Percentiles rank a stretch among this genome's conserved stretches.
Conservation (phyloP, 1,284 basidiomycete genomes). For the Salmacisia buchloeana region DNA sequence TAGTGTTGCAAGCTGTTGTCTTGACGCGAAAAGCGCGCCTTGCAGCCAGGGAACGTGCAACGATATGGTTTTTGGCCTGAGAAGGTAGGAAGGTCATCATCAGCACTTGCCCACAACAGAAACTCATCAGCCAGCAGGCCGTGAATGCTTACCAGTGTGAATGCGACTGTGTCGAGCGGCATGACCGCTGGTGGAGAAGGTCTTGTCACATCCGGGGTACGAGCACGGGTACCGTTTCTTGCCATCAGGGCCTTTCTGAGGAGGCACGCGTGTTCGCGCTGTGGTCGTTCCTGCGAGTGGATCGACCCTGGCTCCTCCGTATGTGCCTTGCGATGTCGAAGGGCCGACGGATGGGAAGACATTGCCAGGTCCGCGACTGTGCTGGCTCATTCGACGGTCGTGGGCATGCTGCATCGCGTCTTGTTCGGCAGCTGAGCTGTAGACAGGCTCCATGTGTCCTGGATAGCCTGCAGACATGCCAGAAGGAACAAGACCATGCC, state of each 20-base stretch:
- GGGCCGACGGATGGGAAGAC: too few relatives aligned
- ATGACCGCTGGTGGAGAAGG: conserved; percentile 76
- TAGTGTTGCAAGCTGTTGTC: conserved; percentile 50
- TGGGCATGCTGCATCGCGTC: too few relatives aligned
- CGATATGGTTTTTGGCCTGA: conserved; percentile 41
- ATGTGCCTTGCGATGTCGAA: too few relatives aligned
- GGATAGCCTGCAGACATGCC: too few relatives aligned
- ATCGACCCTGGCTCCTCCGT: not conserved
- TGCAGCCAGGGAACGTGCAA: conserved; percentile 48
- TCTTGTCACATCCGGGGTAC: conserved; percentile 60
- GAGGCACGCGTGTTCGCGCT: not conserved
- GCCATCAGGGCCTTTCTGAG: conserved; percentile 24
- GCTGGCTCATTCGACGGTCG: too few relatives aligned
- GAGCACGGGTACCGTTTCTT: conserved; percentile 59
- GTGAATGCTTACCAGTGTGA: conserved; percentile 65
- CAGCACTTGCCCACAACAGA: too few relatives aligned
- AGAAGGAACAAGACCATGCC: too few relatives aligned
- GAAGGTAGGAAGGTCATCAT: too few relatives aligned
- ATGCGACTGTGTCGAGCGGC: conserved; percentile 71
- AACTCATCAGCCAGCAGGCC: not conserved
- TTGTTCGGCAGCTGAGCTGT: too few relatives aligned
- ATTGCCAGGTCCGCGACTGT: too few relatives aligned
- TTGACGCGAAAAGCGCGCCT: conserved; percentile 48
- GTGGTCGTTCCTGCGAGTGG: not conserved
- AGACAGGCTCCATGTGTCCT: too few relatives aligned